Evolutionary conservation across 495 filamentous ascomycete genomes (phyloP).

Genomic region (Podospora anserina): DNA sequence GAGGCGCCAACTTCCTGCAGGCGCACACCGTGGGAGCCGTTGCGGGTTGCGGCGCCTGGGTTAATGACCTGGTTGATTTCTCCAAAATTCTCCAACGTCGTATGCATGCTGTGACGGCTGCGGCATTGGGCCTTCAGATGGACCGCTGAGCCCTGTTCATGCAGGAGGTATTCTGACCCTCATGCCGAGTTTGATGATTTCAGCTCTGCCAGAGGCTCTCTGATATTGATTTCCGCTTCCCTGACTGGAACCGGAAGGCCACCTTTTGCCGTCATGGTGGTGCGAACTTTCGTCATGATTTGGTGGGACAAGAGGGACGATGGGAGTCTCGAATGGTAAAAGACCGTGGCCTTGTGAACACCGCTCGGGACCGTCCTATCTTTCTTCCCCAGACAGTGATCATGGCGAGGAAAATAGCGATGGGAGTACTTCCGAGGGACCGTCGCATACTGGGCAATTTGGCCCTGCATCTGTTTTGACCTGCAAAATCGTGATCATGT

Average conservation of each 20-base stretch:
- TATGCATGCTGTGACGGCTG: constrained; percentile 21
- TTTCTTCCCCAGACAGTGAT: neutral
- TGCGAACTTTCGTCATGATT: constrained; percentile 27
- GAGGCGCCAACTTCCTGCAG: constrained; percentile 13
- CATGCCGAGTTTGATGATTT: neutral
- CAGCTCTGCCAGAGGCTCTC: neutral
- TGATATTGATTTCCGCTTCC: constrained; percentile 13
- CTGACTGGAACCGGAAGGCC: constrained; percentile 10
- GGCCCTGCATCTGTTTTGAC: neutral
- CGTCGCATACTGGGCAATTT: neutral
- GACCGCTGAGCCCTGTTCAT: constrained; percentile 21
- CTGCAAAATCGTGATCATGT: constrained; percentile 1
- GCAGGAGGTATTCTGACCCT: constrained; percentile 18
- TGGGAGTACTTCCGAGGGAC: neutral
- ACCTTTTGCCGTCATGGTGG: constrained; percentile 34
- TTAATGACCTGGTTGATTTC: constrained; percentile 6
- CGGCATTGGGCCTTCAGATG: constrained; percentile 5
- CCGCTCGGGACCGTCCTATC: neutral
- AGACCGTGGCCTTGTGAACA: neutral
- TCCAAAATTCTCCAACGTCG: constrained; percentile 5
- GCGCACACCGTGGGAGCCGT: constrained; percentile 2
- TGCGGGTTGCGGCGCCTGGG: constrained; percentile 14
- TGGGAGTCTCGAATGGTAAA: neutral
- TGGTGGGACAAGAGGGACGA: neutral
- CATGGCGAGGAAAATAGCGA: neutral